These are phyloP conservation scores for Cerrena zonata DNA, from an alignment of 1,284 basidiomycete genomes.

Conservation along the genomic window DNA sequence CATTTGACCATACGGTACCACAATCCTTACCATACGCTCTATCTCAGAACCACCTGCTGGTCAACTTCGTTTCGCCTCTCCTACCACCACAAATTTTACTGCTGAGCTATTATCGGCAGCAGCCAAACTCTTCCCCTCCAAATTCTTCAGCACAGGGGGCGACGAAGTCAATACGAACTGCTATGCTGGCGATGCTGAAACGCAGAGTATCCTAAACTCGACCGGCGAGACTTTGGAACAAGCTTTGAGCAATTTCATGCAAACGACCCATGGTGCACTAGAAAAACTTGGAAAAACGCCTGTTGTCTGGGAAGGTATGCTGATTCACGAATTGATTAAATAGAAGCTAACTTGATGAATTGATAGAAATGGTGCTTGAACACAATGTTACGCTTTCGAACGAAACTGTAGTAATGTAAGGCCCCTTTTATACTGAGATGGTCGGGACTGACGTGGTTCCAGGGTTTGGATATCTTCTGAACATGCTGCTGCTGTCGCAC, in stretches of 20 bases:
- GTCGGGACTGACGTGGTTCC: too few species aligned
- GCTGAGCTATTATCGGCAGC: constrained; percentile 38
- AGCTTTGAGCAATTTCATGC: constrained; percentile 60
- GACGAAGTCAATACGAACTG: constrained; percentile 76
- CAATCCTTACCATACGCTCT: constrained; percentile 1
- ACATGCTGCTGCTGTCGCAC: constrained; percentile 39
- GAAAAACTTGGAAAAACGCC: constrained; percentile 46
- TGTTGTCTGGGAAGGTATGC: constrained; percentile 65
- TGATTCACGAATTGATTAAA: constrained; percentile 3
- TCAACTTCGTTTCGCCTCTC: constrained; percentile 66
- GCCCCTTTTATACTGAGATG: constrained; percentile 4
- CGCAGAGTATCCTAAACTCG: constrained; percentile 44
- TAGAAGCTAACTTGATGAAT: not conserved
- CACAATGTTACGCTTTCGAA: constrained; percentile 58
- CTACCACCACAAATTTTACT: constrained; percentile 40
- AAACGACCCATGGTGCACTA: constrained; percentile 45
- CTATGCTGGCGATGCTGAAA: constrained; percentile 58
- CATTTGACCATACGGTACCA: constrained; percentile 2
- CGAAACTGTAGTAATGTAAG: constrained; percentile 67
- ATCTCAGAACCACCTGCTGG: constrained; percentile 69
- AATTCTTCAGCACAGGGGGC: constrained; percentile 73
- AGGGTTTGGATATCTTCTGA: constrained; percentile 55
- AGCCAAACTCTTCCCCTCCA: constrained; percentile 47
- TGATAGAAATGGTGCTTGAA: constrained; percentile 61
- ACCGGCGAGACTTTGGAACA: constrained; percentile 54